phyloP scores from a whole-genome alignment of 441 rosid species.

The Melastoma candidum region DNA sequence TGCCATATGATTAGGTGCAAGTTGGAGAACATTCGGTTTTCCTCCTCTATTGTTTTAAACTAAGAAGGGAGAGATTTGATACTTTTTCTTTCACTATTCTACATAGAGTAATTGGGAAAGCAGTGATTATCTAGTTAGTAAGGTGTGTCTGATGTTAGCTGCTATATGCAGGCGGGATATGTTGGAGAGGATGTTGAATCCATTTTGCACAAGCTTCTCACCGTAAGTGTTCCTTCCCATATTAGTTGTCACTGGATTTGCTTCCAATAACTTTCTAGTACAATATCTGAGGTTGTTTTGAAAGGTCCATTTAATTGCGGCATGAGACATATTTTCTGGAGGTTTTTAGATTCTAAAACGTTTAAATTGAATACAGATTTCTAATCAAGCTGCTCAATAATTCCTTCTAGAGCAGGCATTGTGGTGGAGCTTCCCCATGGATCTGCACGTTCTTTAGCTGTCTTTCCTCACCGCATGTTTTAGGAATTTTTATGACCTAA shows the following conservation, averaged over 20 bases:
- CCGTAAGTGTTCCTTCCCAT: constrained; percentile 28
- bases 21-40: too few species aligned
- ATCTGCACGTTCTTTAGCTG: not conserved
- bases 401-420: too few species aligned
- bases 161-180: constrained; percentile 80
- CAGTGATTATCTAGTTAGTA: constrained; percentile 1
- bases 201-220: constrained; percentile 88
- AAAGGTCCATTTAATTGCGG: not conserved
- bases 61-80: too few species aligned
- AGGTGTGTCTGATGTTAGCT: constrained; percentile 7
- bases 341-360: not conserved
- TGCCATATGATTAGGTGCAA: too few species aligned
- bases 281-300: not conserved
- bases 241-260: not conserved
- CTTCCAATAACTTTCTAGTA: not conserved
- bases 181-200: constrained; percentile 99
- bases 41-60: too few species aligned
- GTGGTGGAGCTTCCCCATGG: not conserved
- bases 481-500: not conserved
- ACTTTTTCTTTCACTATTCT: too few species aligned
- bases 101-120: too few species aligned
- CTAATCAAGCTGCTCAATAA: not conserved
- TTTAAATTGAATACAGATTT: not conserved
- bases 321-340: not conserved
- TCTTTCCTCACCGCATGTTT: not conserved